A percentile compares a stretch with the other conserved stretches of the same genome.
Conservation (phyloP, 768 basidiomycete species). For the Russula ochroleuca region DNA sequence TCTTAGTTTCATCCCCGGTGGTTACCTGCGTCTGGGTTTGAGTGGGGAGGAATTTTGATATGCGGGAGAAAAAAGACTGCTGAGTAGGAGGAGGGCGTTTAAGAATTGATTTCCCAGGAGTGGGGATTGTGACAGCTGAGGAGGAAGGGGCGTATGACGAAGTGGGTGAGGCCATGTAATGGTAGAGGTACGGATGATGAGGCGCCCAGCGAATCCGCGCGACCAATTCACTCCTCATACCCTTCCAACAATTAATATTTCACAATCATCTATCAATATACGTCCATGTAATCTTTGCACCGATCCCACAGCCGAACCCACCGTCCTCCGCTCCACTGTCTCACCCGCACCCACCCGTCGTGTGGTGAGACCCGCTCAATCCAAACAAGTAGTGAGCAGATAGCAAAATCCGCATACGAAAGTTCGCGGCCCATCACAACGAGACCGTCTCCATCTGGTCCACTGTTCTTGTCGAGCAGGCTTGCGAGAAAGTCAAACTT, state of each 20-base stretch:
- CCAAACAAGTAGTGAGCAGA: constrained; percentile 71
- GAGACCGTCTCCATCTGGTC: constrained; percentile 55
- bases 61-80: constrained; percentile 64
- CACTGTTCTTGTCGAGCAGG: constrained; percentile 63
- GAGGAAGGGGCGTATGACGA: constrained; percentile 68
- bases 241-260: not conserved
- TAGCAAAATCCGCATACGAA: constrained; percentile 68
- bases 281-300: constrained; percentile 66
- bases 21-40: constrained; percentile 35
- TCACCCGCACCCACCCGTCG: constrained; percentile 66
- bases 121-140: constrained; percentile 74
- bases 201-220: constrained; percentile 7
- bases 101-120: constrained; percentile 76
- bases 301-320: constrained; percentile 61
- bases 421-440: constrained; percentile 63
- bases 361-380: constrained; percentile 68
- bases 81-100: constrained; percentile 70
- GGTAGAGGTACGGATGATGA: constrained; percentile 10
- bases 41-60: constrained; percentile 69
- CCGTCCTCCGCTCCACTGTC: constrained; percentile 64
- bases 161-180: constrained; percentile 33
- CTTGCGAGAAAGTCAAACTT: constrained; percentile 62
- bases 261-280: constrained; percentile 37
- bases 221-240: not conserved
- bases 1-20: constrained; percentile 46